These are phyloP conservation scores for Heliamphora pulchella DNA, from an alignment of 179 eudicot genomes.

Conservation along the genomic window DNA sequence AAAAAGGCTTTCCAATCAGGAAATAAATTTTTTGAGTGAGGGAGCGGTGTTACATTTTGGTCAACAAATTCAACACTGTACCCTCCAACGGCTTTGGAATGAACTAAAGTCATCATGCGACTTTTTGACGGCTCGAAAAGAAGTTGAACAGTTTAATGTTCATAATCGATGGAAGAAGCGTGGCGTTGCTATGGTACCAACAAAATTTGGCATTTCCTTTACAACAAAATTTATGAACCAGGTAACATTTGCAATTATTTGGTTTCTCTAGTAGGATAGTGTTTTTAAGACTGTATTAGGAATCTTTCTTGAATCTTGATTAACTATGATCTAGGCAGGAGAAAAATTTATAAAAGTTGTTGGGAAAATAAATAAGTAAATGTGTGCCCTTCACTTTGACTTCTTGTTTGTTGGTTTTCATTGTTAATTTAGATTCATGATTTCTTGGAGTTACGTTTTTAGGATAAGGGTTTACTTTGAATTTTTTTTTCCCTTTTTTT, in stretches of 20 bases:
- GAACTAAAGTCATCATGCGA: slow-evolving; percentile 64
- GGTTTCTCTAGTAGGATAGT: neutral
- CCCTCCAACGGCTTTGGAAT: slow-evolving; percentile 69
- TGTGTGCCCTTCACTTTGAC: too few relatives aligned
- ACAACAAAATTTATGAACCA: slow-evolving; percentile 95
- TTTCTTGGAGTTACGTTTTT: too few relatives aligned
- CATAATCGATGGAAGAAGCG: slow-evolving; percentile 90
- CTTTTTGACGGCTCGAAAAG: slow-evolving; percentile 41
- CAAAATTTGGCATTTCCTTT: slow-evolving; percentile 90
- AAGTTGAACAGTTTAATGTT: slow-evolving; percentile 63
- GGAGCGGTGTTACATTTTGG: slow-evolving; percentile 81
- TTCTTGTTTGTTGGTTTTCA: too few relatives aligned
- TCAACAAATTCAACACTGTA: slow-evolving; percentile 67
- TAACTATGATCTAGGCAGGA: neutral
- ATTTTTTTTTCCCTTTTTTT: too few relatives aligned
- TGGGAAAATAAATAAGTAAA: neutral
- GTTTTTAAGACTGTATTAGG: neutral
- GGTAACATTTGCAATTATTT: slow-evolving; percentile 41
- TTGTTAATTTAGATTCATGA: too few relatives aligned
- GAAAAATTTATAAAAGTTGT: neutral
- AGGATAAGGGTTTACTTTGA: too few relatives aligned
- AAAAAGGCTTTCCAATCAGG: slow-evolving; percentile 41
- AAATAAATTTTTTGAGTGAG: slow-evolving; percentile 71
- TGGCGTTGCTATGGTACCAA: slow-evolving; percentile 85
- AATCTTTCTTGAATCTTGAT: neutral